These are phyloP conservation scores for Candida dubliniensis DNA, from an alignment of 1,139 yeast species.

Conservation along the genomic window DNA sequence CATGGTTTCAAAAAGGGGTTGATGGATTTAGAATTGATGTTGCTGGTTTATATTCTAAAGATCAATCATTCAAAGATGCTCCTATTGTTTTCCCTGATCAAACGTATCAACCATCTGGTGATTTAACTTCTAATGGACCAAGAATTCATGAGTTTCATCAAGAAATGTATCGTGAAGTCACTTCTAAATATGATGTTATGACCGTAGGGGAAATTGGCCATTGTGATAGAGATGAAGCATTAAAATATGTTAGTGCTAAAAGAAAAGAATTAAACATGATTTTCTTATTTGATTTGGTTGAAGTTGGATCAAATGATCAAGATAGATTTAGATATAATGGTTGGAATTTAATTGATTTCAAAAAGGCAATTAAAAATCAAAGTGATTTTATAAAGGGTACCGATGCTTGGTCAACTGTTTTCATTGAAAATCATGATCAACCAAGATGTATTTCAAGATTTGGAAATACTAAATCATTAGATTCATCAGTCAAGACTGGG, in stretches of 20 bases:
- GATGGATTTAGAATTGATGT: conserved; percentile 62
- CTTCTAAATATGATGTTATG: conserved; percentile 51
- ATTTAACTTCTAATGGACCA: conserved; percentile 45
- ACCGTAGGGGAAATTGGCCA: conserved; percentile 59
- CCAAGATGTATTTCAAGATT: conserved; percentile 55
- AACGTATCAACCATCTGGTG: conserved; percentile 39
- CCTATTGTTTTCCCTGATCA: conserved; percentile 44
- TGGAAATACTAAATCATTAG: conserved; percentile 42
- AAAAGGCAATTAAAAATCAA: conserved; percentile 37
- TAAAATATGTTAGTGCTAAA: conserved; percentile 50
- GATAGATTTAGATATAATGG: conserved; percentile 37
- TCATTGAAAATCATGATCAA: conserved; percentile 60
- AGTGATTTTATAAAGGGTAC: conserved; percentile 44
- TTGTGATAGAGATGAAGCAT: conserved; percentile 41
- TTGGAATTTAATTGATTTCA: conserved; percentile 42
- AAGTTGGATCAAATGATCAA: conserved; percentile 37
- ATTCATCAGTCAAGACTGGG: conserved; percentile 31
- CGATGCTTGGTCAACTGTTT: conserved; percentile 62
- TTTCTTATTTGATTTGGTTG: conserved; percentile 49
- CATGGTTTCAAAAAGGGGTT: conserved; percentile 57
- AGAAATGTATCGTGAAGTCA: conserved; percentile 48
- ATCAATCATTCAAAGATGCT: conserved; percentile 48
- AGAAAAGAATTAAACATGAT: conserved; percentile 53
- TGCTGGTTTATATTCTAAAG: conserved; percentile 54
- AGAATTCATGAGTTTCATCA: conserved; percentile 57